Evolutionary conservation across 1,284 basidiomycete genomes (phyloP), one percentile per base, ranked within the genome.

Genomic region (Sporisorium graminicola): DNA sequence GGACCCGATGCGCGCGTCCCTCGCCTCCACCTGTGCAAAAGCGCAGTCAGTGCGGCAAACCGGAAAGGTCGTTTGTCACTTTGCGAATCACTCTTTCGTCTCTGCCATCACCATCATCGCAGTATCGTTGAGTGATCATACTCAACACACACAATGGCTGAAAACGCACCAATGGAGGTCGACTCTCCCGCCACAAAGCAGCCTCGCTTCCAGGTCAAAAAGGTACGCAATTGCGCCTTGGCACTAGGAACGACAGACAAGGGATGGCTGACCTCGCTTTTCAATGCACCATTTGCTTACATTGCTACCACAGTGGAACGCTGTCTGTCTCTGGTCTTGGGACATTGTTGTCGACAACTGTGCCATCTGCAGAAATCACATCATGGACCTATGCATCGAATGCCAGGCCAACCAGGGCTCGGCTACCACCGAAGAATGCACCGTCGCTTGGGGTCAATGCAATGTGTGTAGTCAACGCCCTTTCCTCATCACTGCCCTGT

Each of bases 341-440:
- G 84, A 85, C 53, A 85, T 85, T 26, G 78, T 82, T 24, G 84
- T 85, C 27, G 84, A 85, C 58, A 85, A 85, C 66, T 85, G 84
- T 56, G 84, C 84, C 47, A 85, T 85, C 52, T 85, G 84, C 78
- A 74, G 84, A 27, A 85, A 85, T 55, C 84, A 85, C 56, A 84
- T 85, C 74, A 85, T 85, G 84, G 84, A 85, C 59, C 78, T 85
- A 31, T 85, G 83, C 88, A 99, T 99, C 86, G 97, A 99, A 86
- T 99, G 97, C 86, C 97, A 99, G 87, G 97, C 97, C 42, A 99
- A 99, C 87, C 97, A 98, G 86, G 93, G 95, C 10, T 96, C 94
- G 24, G 93, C 95, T 14, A 95, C 94, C 13, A 95, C 91, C 79
- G 96, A 98, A 84, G 96, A 98, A 83, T 99, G 97, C 85, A 98